Base-by-base conservation (phyloP, 2,329 filamentous ascomycete species). In the Onygena corvina region DNA sequence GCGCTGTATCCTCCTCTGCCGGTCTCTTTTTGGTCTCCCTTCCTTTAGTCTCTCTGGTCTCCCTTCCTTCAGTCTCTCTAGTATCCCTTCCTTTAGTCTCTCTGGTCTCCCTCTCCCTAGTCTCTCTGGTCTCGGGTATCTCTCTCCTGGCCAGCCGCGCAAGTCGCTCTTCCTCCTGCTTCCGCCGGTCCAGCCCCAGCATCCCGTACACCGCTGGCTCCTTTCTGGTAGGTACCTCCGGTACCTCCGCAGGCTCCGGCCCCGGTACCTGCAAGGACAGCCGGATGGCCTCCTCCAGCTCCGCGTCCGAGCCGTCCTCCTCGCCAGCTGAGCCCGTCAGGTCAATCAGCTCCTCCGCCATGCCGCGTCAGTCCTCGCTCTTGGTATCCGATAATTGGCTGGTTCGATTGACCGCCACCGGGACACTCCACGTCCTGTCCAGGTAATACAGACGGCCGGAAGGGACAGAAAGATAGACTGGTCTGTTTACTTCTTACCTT, bases 131-230 rank as follows among this genome's bases (percentile, higher is more conserved):
- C n/a, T n/a, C n/a, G n/a, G n/a, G n/a, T n/a, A n/a, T n/a, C n/a
- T n/a, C n/a, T n/a, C n/a, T n/a, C n/a, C n/a, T n/a, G 30, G 71
- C 73, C 33, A 80, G 64, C 56, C 89, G 76, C 18, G 79, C 81
- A 11, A 94, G 74, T 34, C 90, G 80, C 61, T 93, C 87, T 58
- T 81, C 73, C 64, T 95, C 90, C 86, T 94, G 92, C 47, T 79
- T 76, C 64, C 81, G 86, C 30, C 89, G 77, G 67, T 94, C 77
- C 1, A 94, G 65, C 2, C 76, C 75, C 3, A 75, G 59, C 0
- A 79, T 57, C 0, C 72, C 70, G 23, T 35, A 46, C 3, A 12
- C n/a, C n/a, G n/a, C 11, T 4, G 45, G 46, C 7, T 7, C 11
- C n/a, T 1, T 14, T 21, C 14, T 30, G 42, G 34, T 16, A 44